phyloP scores from a whole-genome alignment of 1,284 basidiomycete genomes.

The Rhodofomes roseus region DNA sequence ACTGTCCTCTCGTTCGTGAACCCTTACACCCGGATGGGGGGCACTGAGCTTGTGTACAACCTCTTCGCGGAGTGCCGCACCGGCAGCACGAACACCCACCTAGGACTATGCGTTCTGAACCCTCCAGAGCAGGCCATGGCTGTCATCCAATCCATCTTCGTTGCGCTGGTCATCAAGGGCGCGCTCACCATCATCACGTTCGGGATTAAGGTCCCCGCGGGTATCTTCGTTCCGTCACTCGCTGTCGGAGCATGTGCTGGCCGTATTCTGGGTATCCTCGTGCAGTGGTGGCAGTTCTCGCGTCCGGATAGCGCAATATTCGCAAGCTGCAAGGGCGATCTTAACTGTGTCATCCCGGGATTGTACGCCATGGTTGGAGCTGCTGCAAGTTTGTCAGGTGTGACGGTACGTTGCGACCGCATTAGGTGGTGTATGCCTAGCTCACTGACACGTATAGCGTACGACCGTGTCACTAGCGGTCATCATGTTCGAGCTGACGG shows the following conservation, averaged over 20 bases:
- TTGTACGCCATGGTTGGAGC: conserved; percentile 93
- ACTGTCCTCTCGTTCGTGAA: conserved; percentile 83
- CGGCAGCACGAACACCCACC: conserved; percentile 51
- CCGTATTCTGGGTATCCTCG: conserved; percentile 78
- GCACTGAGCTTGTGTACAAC: conserved; percentile 90
- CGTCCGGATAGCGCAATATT: conserved; percentile 67
- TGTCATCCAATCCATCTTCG: conserved; percentile 63
- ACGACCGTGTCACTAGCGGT: conserved; percentile 93
- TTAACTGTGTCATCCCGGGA: conserved; percentile 77
- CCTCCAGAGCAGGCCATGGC: conserved; percentile 65
- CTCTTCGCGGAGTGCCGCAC: conserved; percentile 84
- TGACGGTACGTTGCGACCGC: conserved; percentile 53
- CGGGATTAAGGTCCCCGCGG: conserved; percentile 91
- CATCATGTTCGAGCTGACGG: conserved; percentile 96
- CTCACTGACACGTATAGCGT: conserved; percentile 38
- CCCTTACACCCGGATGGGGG: conserved; percentile 90
- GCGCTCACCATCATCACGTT: conserved; percentile 89
- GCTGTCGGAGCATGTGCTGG: conserved; percentile 96
- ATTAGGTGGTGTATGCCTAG: neutral
- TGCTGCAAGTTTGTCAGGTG: conserved; percentile 84
- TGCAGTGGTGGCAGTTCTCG: conserved; percentile 77
- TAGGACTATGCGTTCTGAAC: conserved; percentile 69
- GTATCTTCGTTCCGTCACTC: conserved; percentile 96
- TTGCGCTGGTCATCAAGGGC: conserved; percentile 82
- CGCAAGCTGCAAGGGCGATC: conserved; percentile 58